Conservation (phyloP, 139 green algal genomes). For the Chlorella sp. region DNA sequence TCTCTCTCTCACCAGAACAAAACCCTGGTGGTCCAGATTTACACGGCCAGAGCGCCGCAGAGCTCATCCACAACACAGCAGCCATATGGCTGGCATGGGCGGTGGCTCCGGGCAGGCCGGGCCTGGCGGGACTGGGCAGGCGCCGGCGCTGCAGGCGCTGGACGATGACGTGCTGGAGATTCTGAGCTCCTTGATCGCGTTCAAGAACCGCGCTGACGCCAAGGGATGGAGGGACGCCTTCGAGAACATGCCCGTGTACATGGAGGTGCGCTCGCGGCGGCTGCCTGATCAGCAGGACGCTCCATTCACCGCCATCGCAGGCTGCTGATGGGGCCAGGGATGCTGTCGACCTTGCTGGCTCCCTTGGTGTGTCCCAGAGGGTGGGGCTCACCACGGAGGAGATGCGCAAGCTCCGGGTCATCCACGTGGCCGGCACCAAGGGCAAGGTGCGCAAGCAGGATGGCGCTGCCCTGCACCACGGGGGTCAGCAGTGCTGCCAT, state of each 20-base stretch:
- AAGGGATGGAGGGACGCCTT: constrained; percentile 60
- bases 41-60: too few relatives aligned
- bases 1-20: too few relatives aligned
- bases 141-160: constrained; percentile 1
- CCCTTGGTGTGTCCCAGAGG: constrained; percentile 31
- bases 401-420: constrained; percentile 60
- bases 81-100: too few relatives aligned
- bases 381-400: constrained; percentile 42
- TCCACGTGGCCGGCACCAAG: constrained; percentile 90
- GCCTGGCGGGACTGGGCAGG: too few relatives aligned
- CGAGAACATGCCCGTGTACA: constrained; percentile 64
- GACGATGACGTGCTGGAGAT: constrained; percentile 42
- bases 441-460: too few relatives aligned
- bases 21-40: too few relatives aligned
- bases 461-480: too few relatives aligned
- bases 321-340: background rate
- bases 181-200: constrained; percentile 57
- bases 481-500: too few relatives aligned
- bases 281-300: too few relatives aligned
- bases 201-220: constrained; percentile 44
- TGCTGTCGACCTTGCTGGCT: background rate
- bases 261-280: constrained; percentile 67
- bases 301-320: too few relatives aligned
- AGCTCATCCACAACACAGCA: too few relatives aligned
- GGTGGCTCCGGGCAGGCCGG: too few relatives aligned